Evolutionary conservation across 805 yeast genomes (phyloP), one percentile per base, ranked within the genome.

Genomic region (Candida insectalens): DNA sequence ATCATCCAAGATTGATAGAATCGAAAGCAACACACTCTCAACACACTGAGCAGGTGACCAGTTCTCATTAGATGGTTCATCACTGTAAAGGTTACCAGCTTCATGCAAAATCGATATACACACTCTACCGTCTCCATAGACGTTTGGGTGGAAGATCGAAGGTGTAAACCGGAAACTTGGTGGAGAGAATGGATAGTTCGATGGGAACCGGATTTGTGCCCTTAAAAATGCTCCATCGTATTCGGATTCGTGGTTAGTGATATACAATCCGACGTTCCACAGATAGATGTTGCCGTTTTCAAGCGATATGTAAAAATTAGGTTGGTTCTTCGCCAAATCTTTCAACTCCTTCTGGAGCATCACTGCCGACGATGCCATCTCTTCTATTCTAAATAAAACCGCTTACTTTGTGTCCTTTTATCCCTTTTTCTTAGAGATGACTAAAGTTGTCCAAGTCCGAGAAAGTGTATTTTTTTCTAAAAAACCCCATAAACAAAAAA

Each of bases 31-130:
- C 7, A 89, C 95, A 21, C 83, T 67, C 59, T 89, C 96, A 7
- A 85, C 96, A 17, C 92, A 80, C 62, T 88, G 96, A 3, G 84
- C 92, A 3, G 88, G 94, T 15, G 83, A 74, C 96, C 96, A 87
- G 14, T 94, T 87, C 61, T 88, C 96, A 37, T 80, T 79, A 48
- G 85, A 95, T 3, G 88, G 89, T 57, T 88, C 96, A 44, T 85
- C 96, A 25, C 83, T 72, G 33, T 89, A 79, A 14, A 82, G 83
- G 53, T 87, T 95, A 17, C 95, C 96, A 13, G 89, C 82, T 44
- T 80, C 83, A 58, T 89, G 97, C 40, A 89, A 66, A 42, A 89
- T 89, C 34, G 95, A 84, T 40, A 88, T 87, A 65, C 97, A 88
- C 4, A 39, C 29, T 45, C 94, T 64, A 13, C 97, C 97, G 58